Evolutionary conservation across 2,329 filamentous ascomycete species (phyloP).

Genomic region (Stromatinia cepivora): DNA sequence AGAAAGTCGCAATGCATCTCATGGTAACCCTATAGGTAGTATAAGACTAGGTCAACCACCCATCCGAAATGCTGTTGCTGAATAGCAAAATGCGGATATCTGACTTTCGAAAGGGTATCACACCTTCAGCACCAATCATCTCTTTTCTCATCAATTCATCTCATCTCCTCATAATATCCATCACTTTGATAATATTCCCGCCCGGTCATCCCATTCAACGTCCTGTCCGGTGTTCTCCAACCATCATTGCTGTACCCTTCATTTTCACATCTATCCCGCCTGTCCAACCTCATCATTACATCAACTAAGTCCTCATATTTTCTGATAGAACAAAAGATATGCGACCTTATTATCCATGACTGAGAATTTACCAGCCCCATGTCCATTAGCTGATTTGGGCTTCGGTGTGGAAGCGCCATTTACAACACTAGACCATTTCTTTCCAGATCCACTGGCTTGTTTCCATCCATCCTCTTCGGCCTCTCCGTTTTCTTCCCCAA

Average conservation of each 20-base stretch:
- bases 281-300: not conserved
- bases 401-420: slow-evolving; percentile 65
- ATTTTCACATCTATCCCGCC: not conserved
- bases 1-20: slow-evolving; percentile 4
- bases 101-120: not conserved
- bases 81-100: not conserved
- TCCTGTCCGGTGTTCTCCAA: not conserved
- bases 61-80: not conserved
- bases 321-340: slow-evolving; percentile 92
- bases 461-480: slow-evolving; percentile 77
- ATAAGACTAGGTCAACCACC: slow-evolving; percentile 7
- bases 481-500: slow-evolving; percentile 65
- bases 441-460: slow-evolving; percentile 72
- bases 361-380: slow-evolving; percentile 46
- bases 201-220: not conserved
- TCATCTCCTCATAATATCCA: slow-evolving; percentile 10
- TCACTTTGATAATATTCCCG: not conserved
- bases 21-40: not conserved
- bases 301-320: slow-evolving; percentile 33
- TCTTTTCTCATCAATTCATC: not conserved
- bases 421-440: slow-evolving; percentile 71
- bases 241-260: not conserved
- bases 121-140: slow-evolving; percentile 8
- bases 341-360: slow-evolving; percentile 94
- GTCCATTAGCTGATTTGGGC: slow-evolving; percentile 51